Base-by-base conservation (phyloP, 495 filamentous ascomycete species). In the Lepraria neglecta region DNA sequence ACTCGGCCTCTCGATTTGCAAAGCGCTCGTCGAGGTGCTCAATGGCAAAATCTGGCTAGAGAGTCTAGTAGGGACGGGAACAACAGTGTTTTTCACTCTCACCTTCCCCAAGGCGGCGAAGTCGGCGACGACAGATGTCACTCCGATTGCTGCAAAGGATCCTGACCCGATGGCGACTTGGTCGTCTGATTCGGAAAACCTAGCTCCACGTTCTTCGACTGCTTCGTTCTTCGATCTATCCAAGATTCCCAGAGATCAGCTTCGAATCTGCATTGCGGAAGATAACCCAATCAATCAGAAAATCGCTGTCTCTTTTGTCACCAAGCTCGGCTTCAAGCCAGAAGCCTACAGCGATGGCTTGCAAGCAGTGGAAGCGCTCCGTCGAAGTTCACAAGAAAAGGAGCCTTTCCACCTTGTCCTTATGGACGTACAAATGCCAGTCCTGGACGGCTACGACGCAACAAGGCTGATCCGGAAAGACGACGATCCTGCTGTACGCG, bases 371-470 rank as follows among this genome's bases (percentile, higher is more conserved):
- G 90, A 95, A 68, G 91, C 90, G 5, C 76, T 96, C 15, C 84
- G 86, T 28, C 76, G 79, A n/a, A 85, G 81, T 61, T 85, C 87
- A 1, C 74, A 73, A 24, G 83, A 88, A 63, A 87, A 85, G 6
- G 75, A 76, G 7, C 91, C 91, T 2, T 82, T 81, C 71, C 78
- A 82, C 67, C 80, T 96, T 28, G 87, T 95, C 21, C 78, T 96
- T 31, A 96, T 96, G 91, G 91, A 96, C 71, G 89, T 92, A 35
- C 91, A 95, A 75, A 96, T 96, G 91, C 91, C 91, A 1, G 84
- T 91, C 7, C 80, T 95, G 2, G 91, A 96, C 69, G 91, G 91
- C n/a, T 96, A 96, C 73, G 88, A 95, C 69, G 90, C 90, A 12
- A 96, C 91, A 0, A 86, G 87, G 55, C 79, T 88, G 54, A 82